Percentiles rank a stretch among this genome's conserved stretches.
Evolutionary conservation across 371 early-diverging fungal species (phyloP).

Genomic region (Syncephalastrum contaminatum): DNA sequence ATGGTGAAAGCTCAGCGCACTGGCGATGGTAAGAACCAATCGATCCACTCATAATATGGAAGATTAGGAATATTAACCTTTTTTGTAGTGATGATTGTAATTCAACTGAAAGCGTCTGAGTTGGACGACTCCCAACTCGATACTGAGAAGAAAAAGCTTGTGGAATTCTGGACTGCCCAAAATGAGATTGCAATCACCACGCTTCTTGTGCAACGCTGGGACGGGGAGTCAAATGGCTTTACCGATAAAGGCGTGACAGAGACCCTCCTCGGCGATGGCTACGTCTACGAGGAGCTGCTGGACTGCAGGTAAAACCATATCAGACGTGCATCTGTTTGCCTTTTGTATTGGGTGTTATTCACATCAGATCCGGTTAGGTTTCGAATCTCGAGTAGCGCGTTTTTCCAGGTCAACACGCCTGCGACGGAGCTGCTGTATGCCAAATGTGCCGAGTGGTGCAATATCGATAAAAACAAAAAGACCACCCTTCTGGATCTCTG

Average conservation of each 20-base stretch:
- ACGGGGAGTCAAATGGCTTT: conserved; percentile 61
- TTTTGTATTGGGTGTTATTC: background rate
- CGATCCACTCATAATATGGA: background rate
- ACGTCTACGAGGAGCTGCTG: conserved; percentile 67
- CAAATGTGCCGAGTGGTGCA: conserved; percentile 46
- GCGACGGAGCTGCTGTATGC: conserved; percentile 71
- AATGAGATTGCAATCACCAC: conserved; percentile 41
- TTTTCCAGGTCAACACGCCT: conserved; percentile 82
- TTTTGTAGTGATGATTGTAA: conserved; percentile 56
- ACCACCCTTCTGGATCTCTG: conserved; percentile 74
- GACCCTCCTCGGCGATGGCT: conserved; percentile 56
- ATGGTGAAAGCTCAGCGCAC: conserved; percentile 59
- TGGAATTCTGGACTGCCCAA: conserved; percentile 27
- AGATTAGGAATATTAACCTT: background rate
- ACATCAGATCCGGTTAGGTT: conserved; percentile 36
- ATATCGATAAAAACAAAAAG: conserved; percentile 35
- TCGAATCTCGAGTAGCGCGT: conserved; percentile 72
- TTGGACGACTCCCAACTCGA: conserved; percentile 40
- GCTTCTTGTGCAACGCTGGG: conserved; percentile 57
- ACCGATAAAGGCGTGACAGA: conserved; percentile 47
- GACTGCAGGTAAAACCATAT: conserved; percentile 34
- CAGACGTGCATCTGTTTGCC: background rate
- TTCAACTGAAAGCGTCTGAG: conserved; percentile 57
- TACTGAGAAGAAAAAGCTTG: conserved; percentile 36
- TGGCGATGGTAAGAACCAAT: conserved; percentile 26